These are phyloP conservation scores for Dendrobium nobile DNA, from an alignment of 106 monocot genomes.

Conservation along the genomic window DNA sequence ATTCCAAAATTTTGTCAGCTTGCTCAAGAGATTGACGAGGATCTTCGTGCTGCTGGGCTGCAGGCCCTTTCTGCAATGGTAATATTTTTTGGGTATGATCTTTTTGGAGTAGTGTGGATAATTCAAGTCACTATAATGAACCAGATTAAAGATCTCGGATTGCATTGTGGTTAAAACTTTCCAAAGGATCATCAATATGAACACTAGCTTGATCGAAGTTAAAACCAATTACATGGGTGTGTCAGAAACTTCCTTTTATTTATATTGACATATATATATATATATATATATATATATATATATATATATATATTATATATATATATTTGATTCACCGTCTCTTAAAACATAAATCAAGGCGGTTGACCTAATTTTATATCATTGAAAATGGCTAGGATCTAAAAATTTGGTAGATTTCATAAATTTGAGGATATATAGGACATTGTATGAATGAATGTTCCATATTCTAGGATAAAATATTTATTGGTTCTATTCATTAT, in stretches of 20 bases:
- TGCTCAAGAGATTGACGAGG: conserved; percentile 65
- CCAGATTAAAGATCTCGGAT: not conserved
- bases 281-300: too few species aligned
- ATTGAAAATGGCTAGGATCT: too few species aligned
- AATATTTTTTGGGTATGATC: not conserved
- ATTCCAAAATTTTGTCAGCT: conserved; percentile 80
- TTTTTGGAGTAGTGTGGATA: not conserved
- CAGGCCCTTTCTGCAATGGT: conserved; percentile 90
- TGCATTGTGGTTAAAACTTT: not conserved
- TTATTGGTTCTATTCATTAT: too few species aligned
- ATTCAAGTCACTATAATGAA: not conserved
- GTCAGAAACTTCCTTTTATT: not conserved
- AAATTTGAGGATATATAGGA: too few species aligned
- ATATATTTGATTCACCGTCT: too few species aligned
- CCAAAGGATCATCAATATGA: not conserved
- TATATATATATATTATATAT: too few species aligned
- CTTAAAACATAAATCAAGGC: too few species aligned
- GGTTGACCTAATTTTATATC: too few species aligned
- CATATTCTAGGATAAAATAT: too few species aligned
- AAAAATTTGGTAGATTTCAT: too few species aligned
- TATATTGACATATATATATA: not conserved
- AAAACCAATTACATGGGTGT: not conserved
- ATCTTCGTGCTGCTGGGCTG: conserved; percentile 68
- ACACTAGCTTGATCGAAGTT: not conserved
- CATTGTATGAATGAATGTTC: too few species aligned